Evolutionary conservation across 2,329 filamentous ascomycete genomes (phyloP), one percentile per base, ranked within the genome.

Genomic region (Fusarium tuaranense): DNA sequence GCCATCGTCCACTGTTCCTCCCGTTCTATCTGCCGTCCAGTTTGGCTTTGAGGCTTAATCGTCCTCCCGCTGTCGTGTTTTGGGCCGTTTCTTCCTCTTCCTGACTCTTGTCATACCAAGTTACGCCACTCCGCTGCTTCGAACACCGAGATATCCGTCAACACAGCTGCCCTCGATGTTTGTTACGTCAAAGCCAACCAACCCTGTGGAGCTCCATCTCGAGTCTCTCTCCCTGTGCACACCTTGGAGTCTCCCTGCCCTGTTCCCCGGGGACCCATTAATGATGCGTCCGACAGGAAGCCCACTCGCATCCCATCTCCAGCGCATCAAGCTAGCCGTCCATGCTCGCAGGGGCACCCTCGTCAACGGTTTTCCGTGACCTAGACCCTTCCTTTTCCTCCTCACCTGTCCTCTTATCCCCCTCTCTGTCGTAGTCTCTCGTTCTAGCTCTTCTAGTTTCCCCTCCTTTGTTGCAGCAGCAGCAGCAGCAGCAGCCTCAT

Each of bases 291-390:
- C 34, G 30, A 57, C 46, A 57, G 34, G 51, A 34, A 25, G 36
- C 62, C 62, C 48, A 64, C 32, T 44, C 51, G 27, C 48, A 65
- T 14, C 32, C 30, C 32, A 34, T 65, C 62, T 65, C 25, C 48
- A 65, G 51, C 62, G 41, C 62, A 65, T 44, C 62, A 65, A 58
- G 39, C 41, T 62, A 65, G 63, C 36, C 51, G 39, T 59, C 58
- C 53, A 58, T 60, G 41, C 63, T 67, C 63, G 36, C 72, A 75
- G 63, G 72, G 72, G 72, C 9, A 73, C 65, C 72, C 72, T 73
- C 65, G 72, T 67, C 69, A 46, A 75, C 46, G 41, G 65, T 69
- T 69, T 67, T 70, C 62, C 62, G 55, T 41, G 41, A 64, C 46
- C 61, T 57, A 55, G 61, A 62, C 30, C 60, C 60, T 62, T 62